These are phyloP conservation scores for Rhodotorula sp. DNA, from an alignment of 1,284 basidiomycete species.

Conservation along the genomic window DNA sequence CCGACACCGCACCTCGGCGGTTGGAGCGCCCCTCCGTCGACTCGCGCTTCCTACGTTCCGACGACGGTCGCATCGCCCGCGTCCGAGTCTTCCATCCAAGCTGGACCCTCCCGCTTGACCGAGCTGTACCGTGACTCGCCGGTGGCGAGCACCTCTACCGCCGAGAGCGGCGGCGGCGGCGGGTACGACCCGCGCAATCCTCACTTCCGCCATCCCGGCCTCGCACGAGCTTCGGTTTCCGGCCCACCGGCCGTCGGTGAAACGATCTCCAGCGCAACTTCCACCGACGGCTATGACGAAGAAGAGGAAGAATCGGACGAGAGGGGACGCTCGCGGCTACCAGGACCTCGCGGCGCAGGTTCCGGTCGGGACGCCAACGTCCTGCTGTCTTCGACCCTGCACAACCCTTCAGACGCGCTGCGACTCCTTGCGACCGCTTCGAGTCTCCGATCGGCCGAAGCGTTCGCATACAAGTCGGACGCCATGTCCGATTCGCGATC, in stretches of 20 bases:
- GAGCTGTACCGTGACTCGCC: not conserved
- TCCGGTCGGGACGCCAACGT: slow-evolving; percentile 25
- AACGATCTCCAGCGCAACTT: not conserved
- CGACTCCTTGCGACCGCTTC: slow-evolving; percentile 36
- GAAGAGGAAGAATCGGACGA: slow-evolving; percentile 11
- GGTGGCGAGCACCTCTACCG: not conserved
- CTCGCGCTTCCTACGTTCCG: not conserved
- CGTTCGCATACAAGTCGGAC: not conserved
- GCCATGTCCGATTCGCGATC: not conserved
- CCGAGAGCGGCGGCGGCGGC: not conserved
- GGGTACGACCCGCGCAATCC: slow-evolving; percentile 14
- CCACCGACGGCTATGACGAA: slow-evolving; percentile 6
- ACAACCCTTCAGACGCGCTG: slow-evolving; percentile 40
- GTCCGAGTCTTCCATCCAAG: not conserved
- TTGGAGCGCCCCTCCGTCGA: slow-evolving; percentile 3
- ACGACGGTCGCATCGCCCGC: not conserved
- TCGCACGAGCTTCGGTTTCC: not conserved
- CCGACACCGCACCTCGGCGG: slow-evolving; percentile 4
- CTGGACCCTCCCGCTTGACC: not conserved
- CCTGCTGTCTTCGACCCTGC: slow-evolving; percentile 34
- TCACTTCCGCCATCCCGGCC: not conserved
- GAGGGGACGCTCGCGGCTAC: not conserved
- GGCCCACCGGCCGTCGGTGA: not conserved
- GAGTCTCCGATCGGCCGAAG: slow-evolving; percentile 14
- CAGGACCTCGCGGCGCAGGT: not conserved